Base-by-base conservation (phyloP, 1,284 basidiomycete species). In the Trametes sp. region DNA sequence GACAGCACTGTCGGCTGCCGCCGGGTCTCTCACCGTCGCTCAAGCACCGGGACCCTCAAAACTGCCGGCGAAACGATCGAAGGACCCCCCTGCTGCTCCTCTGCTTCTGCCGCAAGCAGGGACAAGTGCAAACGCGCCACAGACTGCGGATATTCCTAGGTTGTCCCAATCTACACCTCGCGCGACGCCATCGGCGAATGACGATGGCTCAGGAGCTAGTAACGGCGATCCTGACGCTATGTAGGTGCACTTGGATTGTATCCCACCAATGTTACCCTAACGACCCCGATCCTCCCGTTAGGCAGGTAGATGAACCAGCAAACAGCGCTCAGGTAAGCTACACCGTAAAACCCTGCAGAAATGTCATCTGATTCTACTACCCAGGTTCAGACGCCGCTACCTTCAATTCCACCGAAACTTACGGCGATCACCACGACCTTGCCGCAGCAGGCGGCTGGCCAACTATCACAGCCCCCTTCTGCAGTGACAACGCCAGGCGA, bases 261-360 rank as follows among this genome's bases (percentile, higher is more conserved):
- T 16, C 41, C 4, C 9, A 23, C 21, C 4, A 46, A n/a, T n/a
- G n/a, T n/a, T n/a, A n/a, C n/a, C n/a, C 45, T 3, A 13, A 26
- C 28, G 24, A 8, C 23, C 16, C 11, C 28, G 36, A 10, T 23
- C 9, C n/a, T 10, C 6, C 24, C 36, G n/a, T 52, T 1, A 56
- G 54, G 54, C 54, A 56, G 38, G 23, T 56, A 10, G 54, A 56
- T 23, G 44, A 35, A 7, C 44, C 29, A 6, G 14, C 21, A 38
- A 28, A 1, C 7, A 51, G 23, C 21, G n/a, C 11, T 13, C 14
- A n/a, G 6, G 49, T 36, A 23, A 28, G 24, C 14, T 4, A 10
- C 2, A 36, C 9, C 9, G 10, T 7, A 21, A 13, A 13, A 14
- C 31, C 1, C n/a, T 11, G 11, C n/a, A 14, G n/a, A 6, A 26